phyloP scores from a whole-genome alignment of 805 yeast species.

The Ogataea neopini region DNA sequence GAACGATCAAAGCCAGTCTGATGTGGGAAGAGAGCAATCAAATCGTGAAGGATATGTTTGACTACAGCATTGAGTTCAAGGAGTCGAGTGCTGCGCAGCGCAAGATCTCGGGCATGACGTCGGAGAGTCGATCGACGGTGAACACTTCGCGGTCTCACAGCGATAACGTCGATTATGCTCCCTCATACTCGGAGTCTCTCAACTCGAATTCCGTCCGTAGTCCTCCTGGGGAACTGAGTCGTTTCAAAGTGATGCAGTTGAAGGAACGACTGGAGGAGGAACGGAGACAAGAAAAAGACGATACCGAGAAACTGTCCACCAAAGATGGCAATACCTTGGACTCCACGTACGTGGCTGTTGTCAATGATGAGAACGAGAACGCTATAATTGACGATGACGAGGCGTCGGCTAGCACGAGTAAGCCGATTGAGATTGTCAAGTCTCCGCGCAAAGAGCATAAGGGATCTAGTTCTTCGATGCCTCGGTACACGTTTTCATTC shows the following conservation, averaged over 20 bases:
- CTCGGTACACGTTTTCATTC: conserved; percentile 32
- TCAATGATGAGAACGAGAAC: conserved; percentile 22
- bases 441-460: conserved; percentile 3
- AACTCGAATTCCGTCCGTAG: conserved; percentile 17
- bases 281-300: not conserved
- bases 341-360: not conserved
- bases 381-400: conserved; percentile 29
- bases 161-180: conserved; percentile 24
- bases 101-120: conserved; percentile 19
- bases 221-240: conserved; percentile 6
- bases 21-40: conserved; percentile 31
- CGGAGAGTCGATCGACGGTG: conserved; percentile 24
- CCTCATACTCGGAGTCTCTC: conserved; percentile 22
- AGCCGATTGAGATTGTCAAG: conserved; percentile 25
- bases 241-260: conserved; percentile 5
- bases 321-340: not conserved
- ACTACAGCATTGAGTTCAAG: conserved; percentile 7
- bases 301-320: not conserved
- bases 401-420: conserved; percentile 5
- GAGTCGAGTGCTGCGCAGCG: conserved; percentile 8
- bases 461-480: conserved; percentile 15
- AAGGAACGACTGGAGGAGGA: conserved; percentile 2
- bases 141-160: conserved; percentile 22
- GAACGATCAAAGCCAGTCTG: conserved; percentile 52
- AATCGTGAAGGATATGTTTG: conserved; percentile 20